Base-by-base conservation (phyloP, 2,329 filamentous ascomycete species). In the Aspergillus hortae region DNA sequence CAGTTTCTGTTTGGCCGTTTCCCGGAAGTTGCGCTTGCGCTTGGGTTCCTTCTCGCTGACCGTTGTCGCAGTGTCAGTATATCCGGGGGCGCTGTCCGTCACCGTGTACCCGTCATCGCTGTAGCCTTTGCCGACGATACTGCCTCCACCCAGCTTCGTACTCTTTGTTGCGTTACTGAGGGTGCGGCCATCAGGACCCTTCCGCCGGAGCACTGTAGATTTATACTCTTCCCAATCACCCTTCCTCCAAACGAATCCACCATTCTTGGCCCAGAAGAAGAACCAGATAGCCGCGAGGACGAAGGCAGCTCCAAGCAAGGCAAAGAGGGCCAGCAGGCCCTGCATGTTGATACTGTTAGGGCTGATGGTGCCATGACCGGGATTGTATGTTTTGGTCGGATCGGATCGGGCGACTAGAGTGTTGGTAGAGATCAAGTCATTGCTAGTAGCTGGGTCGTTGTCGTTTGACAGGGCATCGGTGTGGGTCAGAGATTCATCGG, bases 211-310 rank as follows among this genome's bases (percentile, higher is more conserved):
- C 2, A 99, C 94, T 0, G 92, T 96, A 1, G 88, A 87, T 71
- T 97, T 97, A 83, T 99, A 99, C 66, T 99, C 94, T 5, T 97
- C 92, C 92, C 94, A 99, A 73, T 99, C 94, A 33, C 84, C 80
- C 57, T 95, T 77, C 44, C 82, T 81, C 80, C 91, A 97, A 57
- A 88, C 77, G 76, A 97, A 96, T 12, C 94, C 94, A 56, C 94
- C 94, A 63, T 97, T 96, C 74, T 89, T 92, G 52, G 92, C 92
- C 88, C 90, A 95, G 80, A 95, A 95, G 81, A 99, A 97, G 81
- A 99, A 96, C 92, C 94, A 99, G 66, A 97, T 90, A 21, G 80
- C 83, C 0, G 79, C 82, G 3, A 89, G 53, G 21, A 94, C 88
- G 67, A 97, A 88, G 30, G 76, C 83, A 0, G 85, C 85, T 32